A percentile compares a stretch with the other conserved stretches of the same genome.
These are phyloP conservation scores for Chalaropsis thielavioides DNA, from an alignment of 2,329 filamentous ascomycete species.

Conservation along the genomic window DNA sequence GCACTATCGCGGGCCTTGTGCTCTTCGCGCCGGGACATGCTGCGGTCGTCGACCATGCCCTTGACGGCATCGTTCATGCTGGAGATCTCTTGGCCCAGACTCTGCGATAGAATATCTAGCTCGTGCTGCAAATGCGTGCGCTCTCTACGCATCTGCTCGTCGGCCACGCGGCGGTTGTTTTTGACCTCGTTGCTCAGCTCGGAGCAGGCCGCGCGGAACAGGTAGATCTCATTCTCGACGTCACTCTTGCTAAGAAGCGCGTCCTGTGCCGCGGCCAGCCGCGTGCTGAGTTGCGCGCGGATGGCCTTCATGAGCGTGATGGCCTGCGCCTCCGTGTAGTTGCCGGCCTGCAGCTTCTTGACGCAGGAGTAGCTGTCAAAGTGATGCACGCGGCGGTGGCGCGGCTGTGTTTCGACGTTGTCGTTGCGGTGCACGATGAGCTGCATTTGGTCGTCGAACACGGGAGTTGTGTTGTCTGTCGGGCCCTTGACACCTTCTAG, in stretches of 20 bases:
- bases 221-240: conserved; percentile 83
- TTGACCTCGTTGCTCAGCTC: conserved; percentile 80
- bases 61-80: conserved; percentile 82
- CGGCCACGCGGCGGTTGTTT: conserved; percentile 58
- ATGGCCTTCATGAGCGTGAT: conserved; percentile 88
- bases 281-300: conserved; percentile 57
- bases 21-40: conserved; percentile 80
- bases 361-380: conserved; percentile 92
- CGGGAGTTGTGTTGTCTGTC: neutral
- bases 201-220: conserved; percentile 86
- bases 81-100: conserved; percentile 66
- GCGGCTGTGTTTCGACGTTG: neutral
- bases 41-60: conserved; percentile 90
- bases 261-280: conserved; percentile 66
- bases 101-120: conserved; percentile 79
- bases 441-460: conserved; percentile 1
- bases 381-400: conserved; percentile 58
- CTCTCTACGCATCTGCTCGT: conserved; percentile 71
- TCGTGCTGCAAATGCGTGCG: conserved; percentile 82
- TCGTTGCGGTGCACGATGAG: conserved; percentile 7
- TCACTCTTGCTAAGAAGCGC: conserved; percentile 80
- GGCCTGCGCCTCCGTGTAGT: conserved; percentile 60
- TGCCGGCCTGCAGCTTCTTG: conserved; percentile 55
- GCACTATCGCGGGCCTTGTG: conserved; percentile 72
- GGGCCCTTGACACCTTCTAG: neutral